Percentiles rank a stretch among this genome's conserved stretches.
Evolutionary conservation across 2,329 filamentous ascomycete genomes (phyloP).

Genomic region (Tolypocladium cylindrosporum): DNA sequence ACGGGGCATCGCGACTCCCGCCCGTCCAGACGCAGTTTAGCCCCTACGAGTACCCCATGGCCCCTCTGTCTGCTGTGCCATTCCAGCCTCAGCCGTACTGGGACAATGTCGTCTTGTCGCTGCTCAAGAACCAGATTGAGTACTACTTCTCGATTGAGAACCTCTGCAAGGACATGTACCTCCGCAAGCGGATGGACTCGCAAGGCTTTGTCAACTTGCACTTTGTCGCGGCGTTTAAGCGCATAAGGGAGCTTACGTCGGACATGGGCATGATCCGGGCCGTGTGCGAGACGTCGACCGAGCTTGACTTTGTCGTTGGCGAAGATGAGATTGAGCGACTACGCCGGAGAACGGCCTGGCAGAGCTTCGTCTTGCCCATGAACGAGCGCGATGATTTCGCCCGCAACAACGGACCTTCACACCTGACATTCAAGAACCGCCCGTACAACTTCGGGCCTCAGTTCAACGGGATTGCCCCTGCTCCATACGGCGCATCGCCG

Average conservation of each 20-base stretch:
- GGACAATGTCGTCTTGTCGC: slow-evolving; percentile 35
- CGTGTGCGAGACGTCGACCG: slow-evolving; percentile 62
- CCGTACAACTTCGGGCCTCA: slow-evolving; percentile 16
- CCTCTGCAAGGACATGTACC: slow-evolving; percentile 81
- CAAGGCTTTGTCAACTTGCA: slow-evolving; percentile 81
- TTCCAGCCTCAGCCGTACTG: slow-evolving; percentile 35
- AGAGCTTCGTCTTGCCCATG: slow-evolving; percentile 65
- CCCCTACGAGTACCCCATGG: slow-evolving; percentile 29
- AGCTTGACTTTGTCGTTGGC: slow-evolving; percentile 64
- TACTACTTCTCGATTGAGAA: slow-evolving; percentile 98
- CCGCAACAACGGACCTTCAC: slow-evolving; percentile 57
- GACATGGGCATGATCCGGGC: slow-evolving; percentile 64
- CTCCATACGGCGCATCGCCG: slow-evolving; percentile 19
- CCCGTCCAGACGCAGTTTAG: slow-evolving; percentile 24
- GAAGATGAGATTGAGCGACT: slow-evolving; percentile 72
- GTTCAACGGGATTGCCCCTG: slow-evolving; percentile 20
- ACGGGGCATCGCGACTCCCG: slow-evolving; percentile 23
- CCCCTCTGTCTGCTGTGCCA: slow-evolving; percentile 26
- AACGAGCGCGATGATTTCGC: slow-evolving; percentile 63
- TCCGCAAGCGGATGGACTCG: slow-evolving; percentile 87
- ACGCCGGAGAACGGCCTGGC: slow-evolving; percentile 66
- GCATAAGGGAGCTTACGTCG: slow-evolving; percentile 39
- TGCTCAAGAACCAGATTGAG: slow-evolving; percentile 51
- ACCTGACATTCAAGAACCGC: slow-evolving; percentile 25
- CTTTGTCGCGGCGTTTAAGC: slow-evolving; percentile 78